Evolutionary conservation across 2,329 filamentous ascomycete genomes (phyloP).

Genomic region (Macrophomina phaseolina): DNA sequence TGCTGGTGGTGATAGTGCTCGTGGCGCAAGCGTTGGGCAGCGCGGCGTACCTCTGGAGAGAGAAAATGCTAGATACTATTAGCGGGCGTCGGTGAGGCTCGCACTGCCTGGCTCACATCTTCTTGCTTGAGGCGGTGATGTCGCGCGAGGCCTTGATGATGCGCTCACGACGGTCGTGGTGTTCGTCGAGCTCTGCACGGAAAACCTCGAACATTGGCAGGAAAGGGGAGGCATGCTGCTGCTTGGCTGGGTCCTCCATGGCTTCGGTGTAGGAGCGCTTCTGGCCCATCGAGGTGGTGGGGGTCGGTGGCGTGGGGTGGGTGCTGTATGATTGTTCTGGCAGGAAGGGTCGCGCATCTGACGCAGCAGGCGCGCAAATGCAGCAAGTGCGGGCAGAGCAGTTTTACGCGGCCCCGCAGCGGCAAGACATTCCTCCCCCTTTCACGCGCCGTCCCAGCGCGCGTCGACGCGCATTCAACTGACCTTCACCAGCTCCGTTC

Average conservation of each 20-base stretch:
- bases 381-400: neutral
- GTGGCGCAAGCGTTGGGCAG: neutral
- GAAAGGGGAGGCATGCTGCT: slow-evolving; percentile 50
- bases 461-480: neutral
- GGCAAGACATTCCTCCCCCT: slow-evolving; percentile 17
- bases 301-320: neutral
- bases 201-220: slow-evolving; percentile 83
- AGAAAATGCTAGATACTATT: slow-evolving; percentile 69
- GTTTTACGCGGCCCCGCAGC: slow-evolving; percentile 5
- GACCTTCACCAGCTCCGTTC: neutral
- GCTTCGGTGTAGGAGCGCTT: slow-evolving; percentile 45
- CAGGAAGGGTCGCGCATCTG: slow-evolving; percentile 7
- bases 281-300: slow-evolving; percentile 34
- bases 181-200: slow-evolving; percentile 86
- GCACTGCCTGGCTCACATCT: slow-evolving; percentile 69
- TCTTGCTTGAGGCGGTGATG: slow-evolving; percentile 93
- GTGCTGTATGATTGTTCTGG: neutral
- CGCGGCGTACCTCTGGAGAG: slow-evolving; percentile 71
- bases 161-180: slow-evolving; percentile 89
- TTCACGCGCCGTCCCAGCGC: neutral
- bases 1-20: neutral
- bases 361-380: slow-evolving; percentile 14
- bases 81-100: slow-evolving; percentile 6
- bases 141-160: slow-evolving; percentile 91
- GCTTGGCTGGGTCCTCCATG: slow-evolving; percentile 41